A percentile compares a stretch with the other conserved stretches of the same genome.
Evolutionary conservation across 148 eudicot genomes (phyloP).

Genomic region (Linanthus parryae): DNA sequence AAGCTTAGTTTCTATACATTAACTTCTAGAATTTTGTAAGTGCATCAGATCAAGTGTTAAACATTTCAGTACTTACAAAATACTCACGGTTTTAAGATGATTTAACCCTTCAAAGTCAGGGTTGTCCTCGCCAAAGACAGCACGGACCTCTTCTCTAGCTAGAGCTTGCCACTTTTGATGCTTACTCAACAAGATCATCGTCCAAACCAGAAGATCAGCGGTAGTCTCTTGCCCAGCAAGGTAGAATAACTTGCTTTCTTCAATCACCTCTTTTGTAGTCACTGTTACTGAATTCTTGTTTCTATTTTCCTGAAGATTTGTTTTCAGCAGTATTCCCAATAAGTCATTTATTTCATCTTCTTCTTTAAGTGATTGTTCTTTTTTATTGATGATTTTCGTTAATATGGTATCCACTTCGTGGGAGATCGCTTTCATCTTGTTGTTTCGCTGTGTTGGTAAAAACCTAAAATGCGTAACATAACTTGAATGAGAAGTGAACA

Average conservation of each 20-base stretch:
- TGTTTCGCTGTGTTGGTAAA: conserved; percentile 29
- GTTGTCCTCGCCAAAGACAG: neutral
- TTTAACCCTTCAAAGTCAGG: neutral
- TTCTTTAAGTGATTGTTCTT: neutral
- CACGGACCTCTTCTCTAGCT: conserved; percentile 11
- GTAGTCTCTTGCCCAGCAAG: neutral
- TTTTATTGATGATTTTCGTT: conserved; percentile 10
- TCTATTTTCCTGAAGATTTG: conserved; percentile 1
- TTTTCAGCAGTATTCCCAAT: conserved; percentile 6
- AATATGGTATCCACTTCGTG: conserved; percentile 9
- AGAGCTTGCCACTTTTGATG: conserved; percentile 9
- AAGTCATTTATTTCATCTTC: neutral
- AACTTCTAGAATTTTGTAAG: too few species aligned
- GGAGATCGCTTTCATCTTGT: conserved; percentile 12
- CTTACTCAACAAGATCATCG: conserved; percentile 6
- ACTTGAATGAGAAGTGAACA: too few species aligned
- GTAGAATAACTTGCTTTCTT: conserved; percentile 8
- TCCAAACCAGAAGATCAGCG: conserved; percentile 1
- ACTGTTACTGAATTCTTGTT: neutral
- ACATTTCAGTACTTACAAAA: too few species aligned
- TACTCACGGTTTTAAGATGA: conserved; percentile 8
- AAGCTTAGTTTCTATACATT: neutral
- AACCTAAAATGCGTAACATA: too few species aligned
- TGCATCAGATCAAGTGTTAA: too few species aligned
- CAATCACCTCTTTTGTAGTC: conserved; percentile 5